Conservation (phyloP, 192 early-diverging fungal species). For the Mortierella claussenii region DNA sequence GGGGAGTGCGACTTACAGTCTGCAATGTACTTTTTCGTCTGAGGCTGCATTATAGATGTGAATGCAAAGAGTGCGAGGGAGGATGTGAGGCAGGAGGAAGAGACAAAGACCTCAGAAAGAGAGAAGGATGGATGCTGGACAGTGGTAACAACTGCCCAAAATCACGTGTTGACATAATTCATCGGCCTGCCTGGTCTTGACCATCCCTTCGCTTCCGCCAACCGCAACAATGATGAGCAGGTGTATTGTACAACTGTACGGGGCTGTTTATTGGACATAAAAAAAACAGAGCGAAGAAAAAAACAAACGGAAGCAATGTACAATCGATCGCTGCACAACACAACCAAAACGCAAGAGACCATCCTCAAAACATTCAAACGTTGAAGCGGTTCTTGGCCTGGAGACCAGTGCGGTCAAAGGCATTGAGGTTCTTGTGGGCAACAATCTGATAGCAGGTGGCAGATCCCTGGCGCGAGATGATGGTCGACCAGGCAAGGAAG, state of each 20-base stretch:
- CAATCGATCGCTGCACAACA: conserved; percentile 20
- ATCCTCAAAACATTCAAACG: conserved; percentile 3
- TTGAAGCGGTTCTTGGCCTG: conserved; percentile 58
- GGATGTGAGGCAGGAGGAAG: neutral
- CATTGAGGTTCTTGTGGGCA: conserved; percentile 97
- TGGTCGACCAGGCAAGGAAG: conserved; percentile 97
- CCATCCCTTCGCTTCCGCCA: neutral
- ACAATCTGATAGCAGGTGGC: conserved; percentile 97
- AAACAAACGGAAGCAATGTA: conserved; percentile 11
- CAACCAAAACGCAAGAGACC: conserved; percentile 10
- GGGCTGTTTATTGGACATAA: no score
- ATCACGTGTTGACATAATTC: no score
- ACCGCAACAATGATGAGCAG: neutral
- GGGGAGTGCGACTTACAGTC: conserved; percentile 38
- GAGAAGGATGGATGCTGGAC: no score
- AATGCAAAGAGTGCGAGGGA: neutral
- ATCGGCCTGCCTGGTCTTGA: no score
- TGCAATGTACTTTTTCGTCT: conserved; percentile 54
- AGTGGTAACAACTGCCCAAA: no score
- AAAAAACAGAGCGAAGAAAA: no score
- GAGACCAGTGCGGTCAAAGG: conserved; percentile 85
- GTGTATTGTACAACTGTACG: no score
- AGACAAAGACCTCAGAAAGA: neutral
- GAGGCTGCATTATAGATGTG: conserved; percentile 31
- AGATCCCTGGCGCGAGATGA: conserved; percentile 95